A percentile compares a stretch with the other conserved stretches of the same genome.
Conservation (phyloP, 1,284 basidiomycete genomes). For the Tremellales sp. region DNA sequence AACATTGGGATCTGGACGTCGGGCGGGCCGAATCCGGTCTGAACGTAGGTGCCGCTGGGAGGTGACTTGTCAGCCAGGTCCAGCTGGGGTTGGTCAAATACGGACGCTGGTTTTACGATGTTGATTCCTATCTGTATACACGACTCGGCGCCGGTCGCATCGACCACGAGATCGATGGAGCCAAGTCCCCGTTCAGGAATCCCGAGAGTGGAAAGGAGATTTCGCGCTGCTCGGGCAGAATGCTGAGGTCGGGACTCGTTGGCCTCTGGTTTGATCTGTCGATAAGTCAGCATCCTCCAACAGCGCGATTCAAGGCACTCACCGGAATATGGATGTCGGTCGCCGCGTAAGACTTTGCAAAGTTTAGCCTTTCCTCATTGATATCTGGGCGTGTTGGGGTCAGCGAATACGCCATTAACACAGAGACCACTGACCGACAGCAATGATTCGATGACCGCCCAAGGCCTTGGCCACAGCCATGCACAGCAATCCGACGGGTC, state of each 20-base stretch:
- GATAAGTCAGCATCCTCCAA: too few species aligned
- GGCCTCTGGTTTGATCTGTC: constrained; percentile 24
- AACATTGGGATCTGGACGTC: constrained; percentile 46
- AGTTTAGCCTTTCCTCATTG: constrained; percentile 72
- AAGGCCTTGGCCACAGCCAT: constrained; percentile 90
- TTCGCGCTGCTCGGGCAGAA: constrained; percentile 53
- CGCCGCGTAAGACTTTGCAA: constrained; percentile 83
- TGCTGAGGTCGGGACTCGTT: constrained; percentile 50
- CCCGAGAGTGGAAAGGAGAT: constrained; percentile 49
- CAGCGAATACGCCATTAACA: constrained; percentile 14
- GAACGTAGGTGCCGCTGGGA: constrained; percentile 40
- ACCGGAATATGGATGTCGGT: constrained; percentile 71
- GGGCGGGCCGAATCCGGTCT: constrained; percentile 45
- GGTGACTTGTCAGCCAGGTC: constrained; percentile 10
- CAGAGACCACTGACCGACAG: constrained; percentile 63
- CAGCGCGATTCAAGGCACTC: constrained; percentile 10
- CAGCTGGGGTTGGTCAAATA: neutral
- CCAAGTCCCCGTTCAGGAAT: constrained; percentile 51
- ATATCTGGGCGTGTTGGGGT: constrained; percentile 65
- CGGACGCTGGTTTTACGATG: constrained; percentile 61
- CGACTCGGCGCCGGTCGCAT: constrained; percentile 59
- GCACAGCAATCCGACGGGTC: constrained; percentile 85
- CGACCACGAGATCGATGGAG: constrained; percentile 58
- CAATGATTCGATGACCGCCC: constrained; percentile 74
- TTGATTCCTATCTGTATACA: constrained; percentile 58